Percentiles rank a stretch among this genome's conserved stretches.
phyloP scores from a whole-genome alignment of 148 eudicot genomes.

The Camellia sinensis region DNA sequence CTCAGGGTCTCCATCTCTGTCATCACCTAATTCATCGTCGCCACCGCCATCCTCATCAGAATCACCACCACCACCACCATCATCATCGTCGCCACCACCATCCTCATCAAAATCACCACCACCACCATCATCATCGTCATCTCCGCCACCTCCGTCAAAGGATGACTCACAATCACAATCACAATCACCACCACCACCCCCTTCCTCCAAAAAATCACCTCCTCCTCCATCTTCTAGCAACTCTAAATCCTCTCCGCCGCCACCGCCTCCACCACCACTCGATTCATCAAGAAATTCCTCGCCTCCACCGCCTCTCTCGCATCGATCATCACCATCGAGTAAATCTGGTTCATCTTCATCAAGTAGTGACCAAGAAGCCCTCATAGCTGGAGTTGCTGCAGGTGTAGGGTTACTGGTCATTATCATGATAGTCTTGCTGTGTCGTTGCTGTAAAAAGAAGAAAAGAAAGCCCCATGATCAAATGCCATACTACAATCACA shows the following conservation, averaged over 20 bases:
- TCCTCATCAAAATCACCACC: slow-evolving; percentile 21
- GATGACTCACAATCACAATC: neutral
- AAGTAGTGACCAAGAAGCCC: neutral
- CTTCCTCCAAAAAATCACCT: slow-evolving; percentile 4
- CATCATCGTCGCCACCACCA: neutral
- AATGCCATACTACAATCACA: slow-evolving; percentile 17
- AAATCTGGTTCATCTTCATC: neutral
- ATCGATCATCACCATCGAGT: neutral
- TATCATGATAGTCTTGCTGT: slow-evolving; percentile 7
- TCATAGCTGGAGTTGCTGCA: slow-evolving; percentile 1
- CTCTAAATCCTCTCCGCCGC: slow-evolving; percentile 7
- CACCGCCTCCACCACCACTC: slow-evolving; percentile 11
- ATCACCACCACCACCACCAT: neutral
- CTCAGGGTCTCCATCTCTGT: slow-evolving; percentile 20
- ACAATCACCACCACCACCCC: slow-evolving; percentile 26
- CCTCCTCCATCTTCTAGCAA: slow-evolving; percentile 29
- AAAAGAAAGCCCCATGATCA: slow-evolving; percentile 19
- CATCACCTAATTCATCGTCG: slow-evolving; percentile 4
- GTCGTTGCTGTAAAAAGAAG: slow-evolving; percentile 9
- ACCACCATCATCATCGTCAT: neutral
- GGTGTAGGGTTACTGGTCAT: slow-evolving; percentile 12
- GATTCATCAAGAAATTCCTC: neutral
- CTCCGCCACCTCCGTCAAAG: slow-evolving; percentile 5
- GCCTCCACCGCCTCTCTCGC: slow-evolving; percentile 4
- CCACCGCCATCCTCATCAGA: slow-evolving; percentile 4